phyloP scores from a whole-genome alignment of 495 filamentous ascomycete species.

The Symbiotaphrina buchneri region DNA sequence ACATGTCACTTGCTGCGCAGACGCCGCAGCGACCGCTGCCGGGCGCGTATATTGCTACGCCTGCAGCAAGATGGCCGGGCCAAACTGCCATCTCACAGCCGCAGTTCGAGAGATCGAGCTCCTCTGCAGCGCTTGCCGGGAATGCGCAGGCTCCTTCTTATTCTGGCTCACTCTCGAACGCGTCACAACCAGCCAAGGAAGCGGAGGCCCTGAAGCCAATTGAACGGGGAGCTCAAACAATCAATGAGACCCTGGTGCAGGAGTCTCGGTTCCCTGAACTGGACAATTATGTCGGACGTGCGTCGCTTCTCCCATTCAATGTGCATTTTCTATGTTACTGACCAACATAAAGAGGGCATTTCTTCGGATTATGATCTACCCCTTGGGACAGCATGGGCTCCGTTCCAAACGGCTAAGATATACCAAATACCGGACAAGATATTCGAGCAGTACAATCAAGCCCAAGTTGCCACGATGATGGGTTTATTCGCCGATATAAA shows the following conservation, averaged over 20 bases:
- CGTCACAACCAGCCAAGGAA: slow-evolving; percentile 13
- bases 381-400: slow-evolving; percentile 46
- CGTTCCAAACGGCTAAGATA: slow-evolving; percentile 62
- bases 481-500: slow-evolving; percentile 81
- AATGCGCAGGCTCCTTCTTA: too few species aligned
- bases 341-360: slow-evolving; percentile 37
- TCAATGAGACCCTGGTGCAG: slow-evolving; percentile 50
- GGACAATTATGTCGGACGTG: slow-evolving; percentile 76
- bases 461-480: slow-evolving; percentile 67
- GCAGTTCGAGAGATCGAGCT: slow-evolving; percentile 2
- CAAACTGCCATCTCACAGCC: background rate
- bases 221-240: slow-evolving; percentile 58
- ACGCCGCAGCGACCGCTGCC: slow-evolving; percentile 6
- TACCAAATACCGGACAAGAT: slow-evolving; percentile 76
- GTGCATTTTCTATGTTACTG: slow-evolving; percentile 1
- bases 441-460: slow-evolving; percentile 71
- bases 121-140: background rate
- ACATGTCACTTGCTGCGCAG: slow-evolving; percentile 4
- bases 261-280: slow-evolving; percentile 76
- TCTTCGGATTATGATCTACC: slow-evolving; percentile 80
- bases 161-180: background rate
- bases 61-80: background rate
- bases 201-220: slow-evolving; percentile 33
- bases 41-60: slow-evolving; percentile 5
- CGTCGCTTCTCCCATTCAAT: slow-evolving; percentile 6